These are phyloP conservation scores for Candida pini DNA, from an alignment of 805 yeast genomes.

Conservation along the genomic window DNA sequence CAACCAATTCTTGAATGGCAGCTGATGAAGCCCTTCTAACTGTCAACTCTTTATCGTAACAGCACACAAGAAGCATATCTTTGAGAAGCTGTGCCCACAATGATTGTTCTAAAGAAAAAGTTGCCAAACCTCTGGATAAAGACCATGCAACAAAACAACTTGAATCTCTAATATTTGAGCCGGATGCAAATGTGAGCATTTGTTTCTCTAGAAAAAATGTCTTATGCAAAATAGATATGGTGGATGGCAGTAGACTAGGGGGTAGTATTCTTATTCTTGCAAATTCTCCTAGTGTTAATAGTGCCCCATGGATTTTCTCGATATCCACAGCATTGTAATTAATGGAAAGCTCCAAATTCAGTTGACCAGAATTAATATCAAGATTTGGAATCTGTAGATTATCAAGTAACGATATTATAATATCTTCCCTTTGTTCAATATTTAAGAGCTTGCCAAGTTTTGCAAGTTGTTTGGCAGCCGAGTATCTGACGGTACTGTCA, in stretches of 20 bases:
- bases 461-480: slow-evolving; percentile 62
- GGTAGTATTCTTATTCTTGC: slow-evolving; percentile 19
- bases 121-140: slow-evolving; percentile 37
- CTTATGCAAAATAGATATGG: slow-evolving; percentile 35
- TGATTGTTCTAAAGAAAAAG: slow-evolving; percentile 14
- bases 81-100: slow-evolving; percentile 18
- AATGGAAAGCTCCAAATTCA: slow-evolving; percentile 9
- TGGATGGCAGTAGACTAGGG: slow-evolving; percentile 13
- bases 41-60: slow-evolving; percentile 70
- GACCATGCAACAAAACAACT: slow-evolving; percentile 87
- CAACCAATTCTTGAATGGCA: slow-evolving; percentile 79
- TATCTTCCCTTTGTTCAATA: slow-evolving; percentile 35
- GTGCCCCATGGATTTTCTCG: slow-evolving; percentile 49
- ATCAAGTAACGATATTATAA: slow-evolving; percentile 29
- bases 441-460: slow-evolving; percentile 34
- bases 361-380: not conserved
- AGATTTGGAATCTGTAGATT: slow-evolving; percentile 27
- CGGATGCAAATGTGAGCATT: slow-evolving; percentile 45
- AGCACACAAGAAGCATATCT: slow-evolving; percentile 44
- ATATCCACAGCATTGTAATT: slow-evolving; percentile 32
- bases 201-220: slow-evolving; percentile 56
- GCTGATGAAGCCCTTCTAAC: slow-evolving; percentile 82
- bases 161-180: slow-evolving; percentile 75
- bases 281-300: slow-evolving; percentile 53
- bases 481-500: slow-evolving; percentile 56